Evolutionary conservation across 2,329 filamentous ascomycete genomes (phyloP), one percentile per base, ranked within the genome.

Genomic region (Whalleya microplaca): DNA sequence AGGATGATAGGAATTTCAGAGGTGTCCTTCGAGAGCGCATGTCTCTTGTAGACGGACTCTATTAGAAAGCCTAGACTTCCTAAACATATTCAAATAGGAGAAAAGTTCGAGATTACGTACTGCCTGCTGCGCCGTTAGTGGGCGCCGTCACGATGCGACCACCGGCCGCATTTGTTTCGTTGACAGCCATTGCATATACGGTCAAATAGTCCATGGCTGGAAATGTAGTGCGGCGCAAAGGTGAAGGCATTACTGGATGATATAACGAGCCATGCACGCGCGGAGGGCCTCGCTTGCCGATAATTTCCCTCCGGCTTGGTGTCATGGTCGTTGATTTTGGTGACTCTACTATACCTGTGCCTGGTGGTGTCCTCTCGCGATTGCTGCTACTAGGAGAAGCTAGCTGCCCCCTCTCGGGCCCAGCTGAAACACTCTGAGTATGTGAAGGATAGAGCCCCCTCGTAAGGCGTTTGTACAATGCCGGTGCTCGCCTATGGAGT

Each of bases 81-180:
- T 5, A 29, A 5, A 29, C 12, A 29, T 5, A 12, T 12, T 12
- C 6, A 16, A 37, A 37, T 12, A 12, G 32, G 32, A 12, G 14
- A 12, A 37, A 16, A 37, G 3, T 16, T 3, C 3, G 32, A 16
- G 14, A 37, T 3, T 12, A 37, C 32, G 14, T 14, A 37, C 32
- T 81, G 21, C 79, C 79, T 1, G 79, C 79, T 0, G 79, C 79
- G 14, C 79, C 79, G 59, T 81, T 81, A 19, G 79, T 81, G 1
- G 79, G 79, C 1, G 79, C 79, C 2, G 79, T 81, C 18, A 81
- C 79, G 56, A 81, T 80, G 27, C 79, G 76, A 0, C 79, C 79
- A 12, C 79, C 79, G 0, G 75, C 77, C 2, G 79, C 79, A 53
- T 81, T 81, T n/a, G 79, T 81, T 66, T 81, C 79, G 60, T 81